Percentiles rank a stretch among this genome's conserved stretches.
Evolutionary conservation across 257 asterid species (phyloP).

Genomic region (Verbena officinalis): DNA sequence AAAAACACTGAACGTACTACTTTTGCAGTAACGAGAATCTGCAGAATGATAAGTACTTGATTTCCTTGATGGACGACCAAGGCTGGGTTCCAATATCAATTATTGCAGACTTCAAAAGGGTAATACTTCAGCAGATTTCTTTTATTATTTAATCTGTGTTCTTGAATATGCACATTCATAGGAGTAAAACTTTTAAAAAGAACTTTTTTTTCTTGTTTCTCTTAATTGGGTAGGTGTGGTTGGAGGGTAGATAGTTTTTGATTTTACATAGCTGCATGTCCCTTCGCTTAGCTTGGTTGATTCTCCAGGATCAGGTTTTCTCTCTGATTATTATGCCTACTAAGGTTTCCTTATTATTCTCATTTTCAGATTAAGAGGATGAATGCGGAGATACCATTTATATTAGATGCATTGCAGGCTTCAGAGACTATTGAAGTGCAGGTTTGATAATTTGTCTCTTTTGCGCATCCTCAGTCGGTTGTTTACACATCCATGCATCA

Average conservation of each 20-base stretch:
- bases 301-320: slow-evolving; percentile 22
- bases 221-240: neutral
- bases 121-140: slow-evolving; percentile 33
- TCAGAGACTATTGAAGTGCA: slow-evolving; percentile 84
- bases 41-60: slow-evolving; percentile 64
- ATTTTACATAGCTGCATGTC: slow-evolving; percentile 4
- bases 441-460: slow-evolving; percentile 46
- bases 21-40: slow-evolving; percentile 82
- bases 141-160: slow-evolving; percentile 1
- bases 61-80: slow-evolving; percentile 82
- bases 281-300: slow-evolving; percentile 18
- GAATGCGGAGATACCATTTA: slow-evolving; percentile 73
- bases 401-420: slow-evolving; percentile 71
- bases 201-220: neutral
- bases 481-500: slow-evolving; percentile 10
- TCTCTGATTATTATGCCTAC: slow-evolving; percentile 15
- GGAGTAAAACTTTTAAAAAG: neutral
- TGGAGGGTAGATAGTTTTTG: neutral
- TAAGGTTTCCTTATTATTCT: slow-evolving; percentile 10
- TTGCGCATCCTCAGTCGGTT: slow-evolving; percentile 6
- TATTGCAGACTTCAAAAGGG: slow-evolving; percentile 83
- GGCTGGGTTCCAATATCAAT: slow-evolving; percentile 88
- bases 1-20: slow-evolving; percentile 19
- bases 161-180: slow-evolving; percentile 3
- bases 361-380: slow-evolving; percentile 69